Evolutionary conservation across 2,329 filamentous ascomycete species (phyloP).

Genomic region (Colletotrichum chrysophilum): DNA sequence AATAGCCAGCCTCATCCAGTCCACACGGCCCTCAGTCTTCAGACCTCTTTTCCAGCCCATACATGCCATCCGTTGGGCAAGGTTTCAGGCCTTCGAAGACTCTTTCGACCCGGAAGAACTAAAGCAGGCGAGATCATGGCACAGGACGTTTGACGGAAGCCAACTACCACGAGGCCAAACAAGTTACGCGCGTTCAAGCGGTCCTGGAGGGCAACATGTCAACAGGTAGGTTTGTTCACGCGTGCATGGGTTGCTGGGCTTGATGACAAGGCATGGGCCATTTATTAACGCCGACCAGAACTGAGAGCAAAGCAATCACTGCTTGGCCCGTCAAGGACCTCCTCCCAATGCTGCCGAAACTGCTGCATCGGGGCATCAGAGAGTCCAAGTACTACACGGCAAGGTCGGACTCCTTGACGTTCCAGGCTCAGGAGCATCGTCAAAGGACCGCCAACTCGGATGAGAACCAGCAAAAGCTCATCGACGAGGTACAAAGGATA

Average conservation of each 20-base stretch:
- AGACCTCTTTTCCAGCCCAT: neutral
- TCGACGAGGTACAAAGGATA: conserved; percentile 52
- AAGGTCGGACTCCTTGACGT: conserved; percentile 55
- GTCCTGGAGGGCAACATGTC: conserved; percentile 66
- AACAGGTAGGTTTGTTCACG: conserved; percentile 56
- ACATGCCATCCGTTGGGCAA: conserved; percentile 17
- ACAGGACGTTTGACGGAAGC: conserved; percentile 44
- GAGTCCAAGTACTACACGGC: conserved; percentile 59
- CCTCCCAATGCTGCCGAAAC: conserved; percentile 46
- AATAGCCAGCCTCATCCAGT: neutral
- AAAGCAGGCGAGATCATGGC: conserved; percentile 58
- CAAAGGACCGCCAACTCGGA: conserved; percentile 57
- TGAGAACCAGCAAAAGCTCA: conserved; percentile 56
- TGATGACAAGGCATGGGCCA: neutral
- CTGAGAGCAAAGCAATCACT: conserved; percentile 64
- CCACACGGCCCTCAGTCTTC: neutral
- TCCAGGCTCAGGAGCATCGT: conserved; percentile 61
- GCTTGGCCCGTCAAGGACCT: conserved; percentile 56
- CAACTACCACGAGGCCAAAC: conserved; percentile 57
- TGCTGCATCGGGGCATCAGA: conserved; percentile 53
- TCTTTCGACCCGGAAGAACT: conserved; percentile 55
- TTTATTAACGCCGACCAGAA: conserved; percentile 40
- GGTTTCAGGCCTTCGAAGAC: conserved; percentile 55
- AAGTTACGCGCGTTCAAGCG: conserved; percentile 62
- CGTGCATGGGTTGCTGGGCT: neutral